Base-by-base conservation (phyloP, 1,284 basidiomycete species). In the Veloporphyrellus conicus region DNA sequence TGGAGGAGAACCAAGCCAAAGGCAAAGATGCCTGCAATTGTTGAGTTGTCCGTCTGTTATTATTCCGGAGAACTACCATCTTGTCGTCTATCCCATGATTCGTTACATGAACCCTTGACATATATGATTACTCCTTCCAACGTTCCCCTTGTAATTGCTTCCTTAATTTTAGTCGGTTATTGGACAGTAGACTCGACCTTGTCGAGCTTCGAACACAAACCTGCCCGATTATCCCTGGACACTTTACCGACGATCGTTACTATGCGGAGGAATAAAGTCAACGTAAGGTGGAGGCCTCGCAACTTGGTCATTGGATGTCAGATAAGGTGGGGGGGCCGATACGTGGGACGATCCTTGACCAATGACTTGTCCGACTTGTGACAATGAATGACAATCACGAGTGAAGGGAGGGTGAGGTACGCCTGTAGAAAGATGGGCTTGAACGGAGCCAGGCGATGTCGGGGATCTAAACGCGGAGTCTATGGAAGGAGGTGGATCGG, bases 11-110 rank as follows among this genome's bases (percentile, higher is more conserved):
- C 60, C 71, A 76, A 48, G 63, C 72, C 28, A 84, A 82, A 69
- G 72, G 76, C 58, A 88, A 83, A 70, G 84, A 90, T 55, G 84
- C 79, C 35, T 93, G 90, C 74, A 88, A 83, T 68, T 92, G 89
- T 61, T 82, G 66, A 78, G 56, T 52, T 36, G 44, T 39, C 16
- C 43, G 29, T 47, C 37, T 49, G 38, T 53, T 38, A 42, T 59
- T 43, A 48, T 54, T 51, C 44, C 22, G 46, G 52, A 40, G 36
- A 60, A 54, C 42, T 47, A 50, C 57, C 46, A 49, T 45, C 50
- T 52, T 54, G 49, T 56, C 47, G 18, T 41, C 49, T 49, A 59
- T 63, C 41, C 58, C 50, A 50, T 47, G 57, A 56, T 52, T 48
- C 48, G 49, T 48, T 50, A 48, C 51, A 52, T 54, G 44, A 59